phyloP scores from a whole-genome alignment of 1,139 yeast species.

The Taphrina sp. region DNA sequence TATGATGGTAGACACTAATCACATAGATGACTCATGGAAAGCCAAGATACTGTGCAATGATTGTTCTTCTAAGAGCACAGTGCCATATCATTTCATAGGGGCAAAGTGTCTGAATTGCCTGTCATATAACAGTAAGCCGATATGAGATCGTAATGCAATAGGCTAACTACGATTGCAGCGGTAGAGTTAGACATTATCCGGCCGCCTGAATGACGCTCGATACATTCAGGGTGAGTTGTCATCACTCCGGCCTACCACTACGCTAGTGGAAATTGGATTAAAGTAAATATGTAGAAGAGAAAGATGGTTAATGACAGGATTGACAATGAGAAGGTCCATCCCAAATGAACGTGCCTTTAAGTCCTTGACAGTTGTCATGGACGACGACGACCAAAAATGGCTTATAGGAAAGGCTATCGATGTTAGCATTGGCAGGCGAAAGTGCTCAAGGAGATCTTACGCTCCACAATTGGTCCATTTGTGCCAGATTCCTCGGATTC shows the following conservation, averaged over 20 bases:
- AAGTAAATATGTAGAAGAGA: too few relatives aligned
- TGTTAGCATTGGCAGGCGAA: too few relatives aligned
- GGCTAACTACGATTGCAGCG: slow-evolving; percentile 5
- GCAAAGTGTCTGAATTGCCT: slow-evolving; percentile 55
- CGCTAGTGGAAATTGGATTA: too few relatives aligned
- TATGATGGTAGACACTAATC: background rate
- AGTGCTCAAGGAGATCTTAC: slow-evolving; percentile 3
- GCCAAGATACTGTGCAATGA: slow-evolving; percentile 82
- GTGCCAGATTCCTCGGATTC: slow-evolving; percentile 88
- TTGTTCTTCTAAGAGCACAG: slow-evolving; percentile 78
- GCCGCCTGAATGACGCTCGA: background rate
- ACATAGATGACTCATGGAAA: slow-evolving; percentile 61
- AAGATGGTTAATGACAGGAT: too few relatives aligned
- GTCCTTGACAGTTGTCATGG: too few relatives aligned
- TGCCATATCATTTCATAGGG: slow-evolving; percentile 79
- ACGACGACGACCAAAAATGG: too few relatives aligned
- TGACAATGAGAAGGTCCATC: too few relatives aligned
- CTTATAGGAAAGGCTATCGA: too few relatives aligned
- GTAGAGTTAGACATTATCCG: slow-evolving; percentile 12
- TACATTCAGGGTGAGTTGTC: too few relatives aligned
- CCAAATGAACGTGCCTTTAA: too few relatives aligned
- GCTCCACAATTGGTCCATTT: slow-evolving; percentile 94
- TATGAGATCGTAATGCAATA: background rate
- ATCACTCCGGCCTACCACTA: too few relatives aligned
- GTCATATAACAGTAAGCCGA: slow-evolving; percentile 19